These are phyloP conservation scores for Kodamaea hsintzibuensis DNA, from an alignment of 805 yeast genomes.

Conservation along the genomic window DNA sequence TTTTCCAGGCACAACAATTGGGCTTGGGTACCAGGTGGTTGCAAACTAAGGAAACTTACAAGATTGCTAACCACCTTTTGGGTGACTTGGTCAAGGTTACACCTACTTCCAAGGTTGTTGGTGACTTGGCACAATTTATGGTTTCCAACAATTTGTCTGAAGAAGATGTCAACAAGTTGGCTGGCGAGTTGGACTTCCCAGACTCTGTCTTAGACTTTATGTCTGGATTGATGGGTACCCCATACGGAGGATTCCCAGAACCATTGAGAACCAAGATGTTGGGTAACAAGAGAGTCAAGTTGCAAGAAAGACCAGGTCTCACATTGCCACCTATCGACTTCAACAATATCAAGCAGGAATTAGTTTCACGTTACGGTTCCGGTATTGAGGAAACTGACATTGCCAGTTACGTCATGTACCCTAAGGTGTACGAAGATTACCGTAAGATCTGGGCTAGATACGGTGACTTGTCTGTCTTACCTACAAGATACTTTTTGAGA, in stretches of 20 bases:
- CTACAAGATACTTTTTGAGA: slow-evolving; percentile 87
- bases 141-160: slow-evolving; percentile 87
- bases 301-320: slow-evolving; percentile 90
- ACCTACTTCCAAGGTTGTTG: slow-evolving; percentile 99
- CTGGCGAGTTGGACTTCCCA: slow-evolving; percentile 94
- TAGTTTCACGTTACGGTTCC: slow-evolving; percentile 73
- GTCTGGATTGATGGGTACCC: slow-evolving; percentile 99
- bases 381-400: slow-evolving; percentile 78
- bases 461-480: slow-evolving; percentile 92
- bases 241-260: slow-evolving; percentile 99
- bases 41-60: slow-evolving; percentile 92
- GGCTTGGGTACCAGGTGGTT: slow-evolving; percentile 97
- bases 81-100: slow-evolving; percentile 99
- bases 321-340: slow-evolving; percentile 84
- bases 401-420: slow-evolving; percentile 97
- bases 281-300: slow-evolving; percentile 88
- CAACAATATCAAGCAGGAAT: slow-evolving; percentile 66
- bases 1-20: slow-evolving; percentile 99
- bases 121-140: slow-evolving; percentile 99
- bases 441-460: slow-evolving; percentile 70
- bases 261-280: slow-evolving; percentile 92
- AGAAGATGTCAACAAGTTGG: slow-evolving; percentile 85
- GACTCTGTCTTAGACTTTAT: slow-evolving; percentile 97
- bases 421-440: slow-evolving; percentile 92
- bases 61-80: slow-evolving; percentile 82